Evolutionary conservation across 768 basidiomycete genomes (phyloP).

Genomic region (Leccinum barrowsii): DNA sequence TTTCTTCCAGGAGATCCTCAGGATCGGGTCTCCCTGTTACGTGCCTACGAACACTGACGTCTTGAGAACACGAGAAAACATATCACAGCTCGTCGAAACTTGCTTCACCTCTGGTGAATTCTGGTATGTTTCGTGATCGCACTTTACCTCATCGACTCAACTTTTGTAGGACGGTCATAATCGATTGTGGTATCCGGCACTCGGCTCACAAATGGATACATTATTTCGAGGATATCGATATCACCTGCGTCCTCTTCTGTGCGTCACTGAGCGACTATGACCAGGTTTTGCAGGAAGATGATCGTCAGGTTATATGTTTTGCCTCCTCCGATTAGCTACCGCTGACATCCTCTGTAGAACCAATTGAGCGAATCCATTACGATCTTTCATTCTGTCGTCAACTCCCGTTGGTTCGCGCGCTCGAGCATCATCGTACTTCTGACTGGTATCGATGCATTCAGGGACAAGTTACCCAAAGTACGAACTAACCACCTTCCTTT

Average conservation of each 20-base stretch:
- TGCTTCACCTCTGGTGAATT: not conserved
- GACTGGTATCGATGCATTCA: not conserved
- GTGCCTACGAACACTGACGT: not conserved
- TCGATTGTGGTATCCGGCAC: not conserved
- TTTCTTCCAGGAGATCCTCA: not conserved
- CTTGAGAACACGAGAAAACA: not conserved
- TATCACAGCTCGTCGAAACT: not conserved
- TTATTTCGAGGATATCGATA: not conserved
- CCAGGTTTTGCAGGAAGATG: not conserved
- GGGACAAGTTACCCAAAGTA: slow-evolving; percentile 3
- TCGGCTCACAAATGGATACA: not conserved
- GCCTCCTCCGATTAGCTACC: not conserved
- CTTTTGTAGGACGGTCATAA: not conserved
- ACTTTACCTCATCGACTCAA: not conserved
- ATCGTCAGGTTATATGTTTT: not conserved
- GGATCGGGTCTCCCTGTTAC: slow-evolving; percentile 1
- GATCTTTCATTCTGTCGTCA: not conserved
- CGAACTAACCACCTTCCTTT: not conserved
- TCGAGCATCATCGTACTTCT: not conserved
- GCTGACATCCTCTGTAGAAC: not conserved
- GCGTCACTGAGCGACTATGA: slow-evolving; percentile 1
- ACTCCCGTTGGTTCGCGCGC: not conserved
- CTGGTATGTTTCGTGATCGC: not conserved
- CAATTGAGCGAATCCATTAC: not conserved
- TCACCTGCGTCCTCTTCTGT: not conserved